Evolutionary conservation across 495 filamentous ascomycete species (phyloP), one percentile per base, ranked within the genome.

Genomic region (Penicillium coffeae): DNA sequence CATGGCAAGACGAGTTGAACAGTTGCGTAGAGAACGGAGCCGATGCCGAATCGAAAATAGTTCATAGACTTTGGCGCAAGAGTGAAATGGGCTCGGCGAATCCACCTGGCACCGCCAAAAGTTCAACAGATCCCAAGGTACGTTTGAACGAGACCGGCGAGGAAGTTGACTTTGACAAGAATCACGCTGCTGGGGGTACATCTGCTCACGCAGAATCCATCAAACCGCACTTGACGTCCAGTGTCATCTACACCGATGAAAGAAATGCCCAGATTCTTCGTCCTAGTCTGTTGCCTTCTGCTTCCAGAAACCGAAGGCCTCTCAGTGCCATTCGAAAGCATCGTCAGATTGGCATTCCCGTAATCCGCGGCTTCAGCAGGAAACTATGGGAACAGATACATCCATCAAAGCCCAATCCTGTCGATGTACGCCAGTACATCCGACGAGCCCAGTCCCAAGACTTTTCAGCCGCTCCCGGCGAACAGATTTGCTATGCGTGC

Each of bases 1-100:
- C 92, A 1, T 98, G 94, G 90, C 79, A 79, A 39, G 91, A 96
- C 63, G 91, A 98, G 64, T 75, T 98, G 10, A 84, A 86, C 51
- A 94, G 88, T 60, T 95, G 93, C 12, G 76, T 95, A 8, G 89
- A 96, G 38, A 89, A 96, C 50, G 93, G 93, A 0, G 81, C 90
- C 8, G 78, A 88, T 46, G 93, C 92, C 2, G 93, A 98, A 62
- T 80, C 90, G 65, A 98, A 96, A 67, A 82, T 96, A 5, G 76
- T 85, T 13, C 85, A 95, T 62, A 79, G 73, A 8, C 70, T 96
- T 3, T 95, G 89, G 89, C 84, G 87, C 0, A 80, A 84, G 35
- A 69, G 72, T 3, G 53, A 69, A 10, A 51, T 58, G 38, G 73
- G 70, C 44, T 62, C 66, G 12, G 47, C 55, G 13, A 68, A 53